Conservation (phyloP, 2,329 filamentous ascomycete species). For the Trichoderma aggressivum region DNA sequence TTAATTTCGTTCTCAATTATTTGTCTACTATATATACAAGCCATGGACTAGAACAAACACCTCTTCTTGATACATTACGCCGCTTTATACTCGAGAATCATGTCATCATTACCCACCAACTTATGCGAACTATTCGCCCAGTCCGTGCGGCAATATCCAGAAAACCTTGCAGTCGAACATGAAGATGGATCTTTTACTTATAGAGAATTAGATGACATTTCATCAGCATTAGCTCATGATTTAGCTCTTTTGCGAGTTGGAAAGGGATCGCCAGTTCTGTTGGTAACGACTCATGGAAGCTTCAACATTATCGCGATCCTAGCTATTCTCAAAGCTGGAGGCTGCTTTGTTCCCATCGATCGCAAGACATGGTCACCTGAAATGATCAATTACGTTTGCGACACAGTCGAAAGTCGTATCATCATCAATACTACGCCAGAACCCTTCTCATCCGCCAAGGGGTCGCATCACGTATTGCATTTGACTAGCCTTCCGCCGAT, state of each 20-base stretch:
- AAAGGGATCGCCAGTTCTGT: background rate
- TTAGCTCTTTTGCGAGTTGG: background rate
- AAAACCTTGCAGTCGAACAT: slow-evolving; percentile 11
- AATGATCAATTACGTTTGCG: slow-evolving; percentile 2
- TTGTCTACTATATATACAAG: background rate
- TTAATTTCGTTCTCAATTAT: background rate
- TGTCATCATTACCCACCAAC: background rate
- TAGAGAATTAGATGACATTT: background rate
- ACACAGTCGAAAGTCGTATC: background rate
- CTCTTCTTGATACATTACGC: background rate
- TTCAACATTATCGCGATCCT: slow-evolving; percentile 15
- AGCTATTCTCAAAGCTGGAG: slow-evolving; percentile 13
- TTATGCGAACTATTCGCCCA: slow-evolving; percentile 6
- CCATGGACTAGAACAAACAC: background rate
- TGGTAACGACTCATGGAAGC: slow-evolving; percentile 11
- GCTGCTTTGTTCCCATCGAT: slow-evolving; percentile 16
- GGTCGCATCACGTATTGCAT: background rate
- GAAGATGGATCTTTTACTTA: slow-evolving; percentile 4
- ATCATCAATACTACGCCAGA: slow-evolving; percentile 16
- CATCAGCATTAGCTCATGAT: background rate
- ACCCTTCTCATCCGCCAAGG: background rate
- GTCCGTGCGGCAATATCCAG: background rate
- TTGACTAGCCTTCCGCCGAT: background rate
- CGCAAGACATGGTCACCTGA: slow-evolving; percentile 8
- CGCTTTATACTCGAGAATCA: background rate